These are phyloP conservation scores for Sporothrix euskadiensis DNA, from an alignment of 2,329 filamentous ascomycete genomes.

Conservation along the genomic window DNA sequence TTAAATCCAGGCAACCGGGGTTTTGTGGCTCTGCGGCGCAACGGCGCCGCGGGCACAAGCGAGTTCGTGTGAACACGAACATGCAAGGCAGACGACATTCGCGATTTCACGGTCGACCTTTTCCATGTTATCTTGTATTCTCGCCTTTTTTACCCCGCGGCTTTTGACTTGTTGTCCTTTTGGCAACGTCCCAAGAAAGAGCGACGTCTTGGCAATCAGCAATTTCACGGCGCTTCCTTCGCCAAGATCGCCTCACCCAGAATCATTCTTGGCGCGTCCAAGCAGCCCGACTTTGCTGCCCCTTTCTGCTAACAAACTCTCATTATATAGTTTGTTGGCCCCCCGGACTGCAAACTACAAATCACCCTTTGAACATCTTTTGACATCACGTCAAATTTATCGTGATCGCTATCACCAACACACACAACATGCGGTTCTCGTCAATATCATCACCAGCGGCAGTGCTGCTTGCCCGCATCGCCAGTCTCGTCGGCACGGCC, in stretches of 20 bases:
- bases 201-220: neutral
- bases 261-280: constrained; percentile 2
- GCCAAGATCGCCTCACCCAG: neutral
- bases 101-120: neutral
- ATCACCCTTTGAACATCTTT: neutral
- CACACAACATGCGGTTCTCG: neutral
- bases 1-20: neutral
- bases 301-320: neutral
- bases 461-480: neutral
- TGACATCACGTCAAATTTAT: neutral
- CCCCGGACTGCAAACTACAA: neutral
- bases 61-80: neutral
- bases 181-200: neutral
- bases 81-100: neutral
- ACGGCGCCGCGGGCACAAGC: neutral
- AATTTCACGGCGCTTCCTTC: neutral
- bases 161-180: neutral
- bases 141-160: no score
- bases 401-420: neutral
- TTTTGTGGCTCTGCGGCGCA: neutral
- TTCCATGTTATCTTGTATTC: neutral
- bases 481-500: neutral
- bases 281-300: neutral
- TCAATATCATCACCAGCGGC: neutral
- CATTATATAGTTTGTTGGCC: neutral